Conservation (phyloP, 306 rosid species). For the Castanopsis chinensis region DNA sequence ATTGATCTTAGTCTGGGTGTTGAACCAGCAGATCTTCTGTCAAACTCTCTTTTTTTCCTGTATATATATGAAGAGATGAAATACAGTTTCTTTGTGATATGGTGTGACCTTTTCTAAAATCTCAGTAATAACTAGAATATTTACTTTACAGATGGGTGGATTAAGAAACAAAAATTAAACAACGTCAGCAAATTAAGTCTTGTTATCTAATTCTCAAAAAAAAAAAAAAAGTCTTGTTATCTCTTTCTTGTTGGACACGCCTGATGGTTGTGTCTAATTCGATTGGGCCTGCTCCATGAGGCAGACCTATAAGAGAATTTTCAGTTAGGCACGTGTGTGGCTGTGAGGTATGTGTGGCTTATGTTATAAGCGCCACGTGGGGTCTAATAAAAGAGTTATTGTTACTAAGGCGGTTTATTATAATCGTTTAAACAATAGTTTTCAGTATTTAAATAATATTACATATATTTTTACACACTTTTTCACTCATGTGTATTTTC, state of each 20-base stretch:
- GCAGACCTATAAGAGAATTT: too few species aligned
- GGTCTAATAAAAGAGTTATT: background rate
- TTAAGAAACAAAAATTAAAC: background rate
- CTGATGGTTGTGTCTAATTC: background rate
- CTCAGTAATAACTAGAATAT: background rate
- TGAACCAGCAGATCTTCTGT: background rate
- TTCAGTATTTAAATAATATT: too few species aligned
- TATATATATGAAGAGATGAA: background rate
- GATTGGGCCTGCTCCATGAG: too few species aligned
- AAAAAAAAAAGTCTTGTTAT: background rate
- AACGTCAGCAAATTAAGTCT: background rate
- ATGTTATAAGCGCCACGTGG: background rate
- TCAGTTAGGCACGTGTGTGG: background rate
- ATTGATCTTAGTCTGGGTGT: background rate
- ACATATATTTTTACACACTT: too few species aligned
- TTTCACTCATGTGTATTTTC: too few species aligned
- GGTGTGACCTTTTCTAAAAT: background rate
- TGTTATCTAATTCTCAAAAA: too few species aligned
- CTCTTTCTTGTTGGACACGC: background rate
- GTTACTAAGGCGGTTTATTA: fast-evolving
- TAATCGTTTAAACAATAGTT: too few species aligned
- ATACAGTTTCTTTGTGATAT: background rate
- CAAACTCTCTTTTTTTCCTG: background rate
- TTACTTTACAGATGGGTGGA: background rate
- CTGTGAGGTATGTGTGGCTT: background rate